Conservation (phyloP, 768 basidiomycete species). For the Tulasnella sp. region DNA sequence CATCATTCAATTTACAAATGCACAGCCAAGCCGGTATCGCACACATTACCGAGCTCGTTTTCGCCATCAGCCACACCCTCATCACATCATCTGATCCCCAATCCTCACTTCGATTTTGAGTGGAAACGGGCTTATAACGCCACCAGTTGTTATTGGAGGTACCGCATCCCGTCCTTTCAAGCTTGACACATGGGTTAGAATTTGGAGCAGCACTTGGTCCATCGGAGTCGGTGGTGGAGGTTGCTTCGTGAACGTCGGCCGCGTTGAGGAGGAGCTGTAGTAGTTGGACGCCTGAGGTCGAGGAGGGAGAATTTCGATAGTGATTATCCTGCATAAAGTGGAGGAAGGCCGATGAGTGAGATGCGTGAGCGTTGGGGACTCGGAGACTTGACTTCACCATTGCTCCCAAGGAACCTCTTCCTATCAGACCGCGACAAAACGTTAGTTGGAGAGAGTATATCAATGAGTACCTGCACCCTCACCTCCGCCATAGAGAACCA, state of each 20-base stretch:
- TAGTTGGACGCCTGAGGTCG: not conserved
- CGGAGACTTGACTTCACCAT: slow-evolving; percentile 42
- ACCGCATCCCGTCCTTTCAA: slow-evolving; percentile 66
- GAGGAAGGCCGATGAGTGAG: not conserved
- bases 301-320: slow-evolving; percentile 53
- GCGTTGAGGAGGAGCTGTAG: not conserved
- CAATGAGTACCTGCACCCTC: not conserved
- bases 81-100: slow-evolving; percentile 35
- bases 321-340: slow-evolving; percentile 52
- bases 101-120: slow-evolving; percentile 60
- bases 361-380: not conserved
- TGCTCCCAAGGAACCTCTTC: slow-evolving; percentile 85
- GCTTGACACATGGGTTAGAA: slow-evolving; percentile 71
- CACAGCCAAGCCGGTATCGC: not conserved
- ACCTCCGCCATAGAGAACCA: slow-evolving; percentile 49
- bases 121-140: slow-evolving; percentile 58
- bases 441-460: not conserved
- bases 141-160: slow-evolving; percentile 68
- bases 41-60: not conserved
- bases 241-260: slow-evolving; percentile 8
- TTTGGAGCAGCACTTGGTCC: slow-evolving; percentile 30
- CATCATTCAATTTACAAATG: not conserved
- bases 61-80: not conserved
- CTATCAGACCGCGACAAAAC: slow-evolving; percentile 29
- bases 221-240: slow-evolving; percentile 24